phyloP scores from a whole-genome alignment of 805 yeast species.

The Saccharomycopsis oosterbeekiorum region DNA sequence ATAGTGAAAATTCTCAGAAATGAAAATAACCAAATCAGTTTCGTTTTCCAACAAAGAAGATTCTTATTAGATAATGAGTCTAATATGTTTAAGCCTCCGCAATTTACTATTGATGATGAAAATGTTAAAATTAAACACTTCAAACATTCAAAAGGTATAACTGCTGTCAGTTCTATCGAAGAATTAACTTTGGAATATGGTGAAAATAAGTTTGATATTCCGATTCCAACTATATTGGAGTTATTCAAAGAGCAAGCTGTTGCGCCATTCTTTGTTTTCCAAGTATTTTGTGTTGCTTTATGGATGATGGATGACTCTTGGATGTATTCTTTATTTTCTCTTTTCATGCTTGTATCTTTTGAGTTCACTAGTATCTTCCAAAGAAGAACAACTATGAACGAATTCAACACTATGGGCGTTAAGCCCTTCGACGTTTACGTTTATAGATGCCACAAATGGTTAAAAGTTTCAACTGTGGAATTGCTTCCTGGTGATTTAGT shows the following conservation, averaged over 20 bases:
- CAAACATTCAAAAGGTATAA: conserved; percentile 30
- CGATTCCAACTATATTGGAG: conserved; percentile 84
- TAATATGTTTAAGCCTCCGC: conserved; percentile 68
- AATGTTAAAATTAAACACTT: conserved; percentile 39
- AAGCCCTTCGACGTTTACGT: conserved; percentile 78
- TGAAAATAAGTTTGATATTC: conserved; percentile 82
- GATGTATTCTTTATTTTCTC: conserved; percentile 86
- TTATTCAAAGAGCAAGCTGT: conserved; percentile 95
- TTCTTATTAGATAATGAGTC: conserved; percentile 54
- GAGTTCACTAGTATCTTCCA: conserved; percentile 94
- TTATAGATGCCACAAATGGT: conserved; percentile 65
- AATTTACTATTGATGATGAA: conserved; percentile 56
- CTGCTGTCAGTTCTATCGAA: conserved; percentile 24
- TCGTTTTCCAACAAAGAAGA: conserved; percentile 86
- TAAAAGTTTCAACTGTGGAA: conserved; percentile 54
- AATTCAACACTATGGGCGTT: conserved; percentile 95
- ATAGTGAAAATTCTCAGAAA: conserved; percentile 57
- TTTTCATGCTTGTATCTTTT: conserved; percentile 86
- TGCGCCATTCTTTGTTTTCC: conserved; percentile 96
- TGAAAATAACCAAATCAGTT: conserved; percentile 56
- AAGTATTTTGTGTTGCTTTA: conserved; percentile 86
- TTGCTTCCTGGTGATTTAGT: conserved; percentile 88
- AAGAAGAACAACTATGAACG: conserved; percentile 88
- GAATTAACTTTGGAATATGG: conserved; percentile 58
- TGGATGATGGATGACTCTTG: conserved; percentile 97